These are phyloP conservation scores for Actinomortierella ambigua DNA, from an alignment of 371 early-diverging fungal genomes.

Conservation along the genomic window DNA sequence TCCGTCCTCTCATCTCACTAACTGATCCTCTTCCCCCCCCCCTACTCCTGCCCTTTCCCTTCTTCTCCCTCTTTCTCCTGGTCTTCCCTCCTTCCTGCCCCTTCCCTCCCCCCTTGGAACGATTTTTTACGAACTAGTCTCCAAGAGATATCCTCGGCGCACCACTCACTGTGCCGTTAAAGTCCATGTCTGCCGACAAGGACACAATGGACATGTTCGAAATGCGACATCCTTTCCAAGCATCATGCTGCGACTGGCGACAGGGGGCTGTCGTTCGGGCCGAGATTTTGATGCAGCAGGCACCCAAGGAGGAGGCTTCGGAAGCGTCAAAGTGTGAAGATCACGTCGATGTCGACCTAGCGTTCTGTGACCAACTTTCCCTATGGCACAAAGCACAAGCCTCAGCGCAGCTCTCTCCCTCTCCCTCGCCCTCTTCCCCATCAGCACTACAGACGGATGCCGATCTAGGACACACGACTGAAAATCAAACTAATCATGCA, in stretches of 20 bases:
- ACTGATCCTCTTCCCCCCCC: too few species aligned
- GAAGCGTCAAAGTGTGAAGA: neutral
- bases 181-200: conserved; percentile 12
- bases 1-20: neutral
- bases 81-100: neutral
- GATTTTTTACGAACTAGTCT: conserved; percentile 6
- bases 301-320: neutral
- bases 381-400: neutral
- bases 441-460: too few species aligned
- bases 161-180: conserved; percentile 1
- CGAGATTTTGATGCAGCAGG: neutral
- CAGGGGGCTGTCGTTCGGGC: conserved; percentile 11
- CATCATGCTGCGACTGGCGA: conserved; percentile 29
- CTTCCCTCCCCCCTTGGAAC: neutral
- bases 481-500: neutral
- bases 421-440: neutral
- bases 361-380: conserved; percentile 1
- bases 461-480: too few species aligned
- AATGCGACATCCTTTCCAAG: conserved; percentile 32
- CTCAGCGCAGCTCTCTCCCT: neutral
- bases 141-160: conserved; percentile 19
- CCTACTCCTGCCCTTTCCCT: neutral
- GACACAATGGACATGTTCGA: conserved; percentile 14
- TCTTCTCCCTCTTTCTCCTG: neutral
- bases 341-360: neutral